phyloP scores from a whole-genome alignment of 768 basidiomycete species.

The Tricholomella constricta region DNA sequence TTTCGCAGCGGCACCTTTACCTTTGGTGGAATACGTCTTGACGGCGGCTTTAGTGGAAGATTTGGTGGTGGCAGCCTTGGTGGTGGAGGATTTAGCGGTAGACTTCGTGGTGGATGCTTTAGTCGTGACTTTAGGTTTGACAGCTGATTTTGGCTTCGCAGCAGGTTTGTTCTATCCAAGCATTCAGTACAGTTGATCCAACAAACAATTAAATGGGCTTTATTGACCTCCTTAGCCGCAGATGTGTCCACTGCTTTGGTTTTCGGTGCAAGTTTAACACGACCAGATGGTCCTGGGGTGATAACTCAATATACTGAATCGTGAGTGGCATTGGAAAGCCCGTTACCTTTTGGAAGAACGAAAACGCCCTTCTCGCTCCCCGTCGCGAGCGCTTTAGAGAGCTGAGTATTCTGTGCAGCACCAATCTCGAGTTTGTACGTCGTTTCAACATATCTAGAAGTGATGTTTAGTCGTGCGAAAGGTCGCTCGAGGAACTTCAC shows the following conservation, averaged over 20 bases:
- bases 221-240: constrained; percentile 42
- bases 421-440: constrained; percentile 83
- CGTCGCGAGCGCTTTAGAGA: constrained; percentile 77
- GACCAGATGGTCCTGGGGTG: constrained; percentile 59
- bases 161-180: constrained; percentile 37
- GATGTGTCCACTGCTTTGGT: constrained; percentile 39
- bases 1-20: constrained; percentile 21
- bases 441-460: constrained; percentile 74
- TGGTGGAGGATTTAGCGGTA: constrained; percentile 29
- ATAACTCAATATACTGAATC: constrained; percentile 1
- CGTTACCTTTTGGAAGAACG: constrained; percentile 81
- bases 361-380: constrained; percentile 86
- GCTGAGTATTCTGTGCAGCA: constrained; percentile 73
- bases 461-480: constrained; percentile 17
- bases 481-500: constrained; percentile 10
- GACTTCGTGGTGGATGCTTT: constrained; percentile 26
- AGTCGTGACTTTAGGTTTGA: constrained; percentile 20
- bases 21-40: constrained; percentile 32
- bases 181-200: neutral
- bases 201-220: constrained; percentile 18
- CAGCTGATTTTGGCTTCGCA: constrained; percentile 28
- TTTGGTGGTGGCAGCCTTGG: constrained; percentile 33
- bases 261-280: constrained; percentile 71
- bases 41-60: constrained; percentile 29
- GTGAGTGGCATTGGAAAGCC: constrained; percentile 1